Conservation (phyloP, 2,329 filamentous ascomycete species). For the Aspergillus unguis region DNA sequence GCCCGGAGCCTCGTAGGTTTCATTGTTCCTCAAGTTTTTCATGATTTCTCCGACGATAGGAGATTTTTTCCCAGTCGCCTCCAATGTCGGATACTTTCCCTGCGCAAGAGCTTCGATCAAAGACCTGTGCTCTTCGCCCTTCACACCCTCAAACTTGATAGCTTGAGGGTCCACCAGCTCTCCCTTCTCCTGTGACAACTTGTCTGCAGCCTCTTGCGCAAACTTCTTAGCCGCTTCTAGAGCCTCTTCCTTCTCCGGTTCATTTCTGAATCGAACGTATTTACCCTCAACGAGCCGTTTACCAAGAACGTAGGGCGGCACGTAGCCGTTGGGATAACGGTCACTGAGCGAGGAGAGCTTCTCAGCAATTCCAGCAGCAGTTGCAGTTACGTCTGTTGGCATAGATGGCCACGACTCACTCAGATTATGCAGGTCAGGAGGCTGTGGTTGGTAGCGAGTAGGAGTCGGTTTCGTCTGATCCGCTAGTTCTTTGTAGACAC, state of each 20-base stretch:
- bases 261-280: constrained; percentile 36
- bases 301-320: constrained; percentile 36
- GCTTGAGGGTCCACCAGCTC: constrained; percentile 35
- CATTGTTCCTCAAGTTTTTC: constrained; percentile 40
- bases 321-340: constrained; percentile 34
- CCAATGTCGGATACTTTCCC: constrained; percentile 32
- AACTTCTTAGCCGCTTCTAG: constrained; percentile 35
- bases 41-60: constrained; percentile 32
- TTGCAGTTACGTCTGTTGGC: constrained; percentile 29
- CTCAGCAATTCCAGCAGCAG: constrained; percentile 30
- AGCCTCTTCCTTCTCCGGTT: constrained; percentile 36
- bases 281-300: constrained; percentile 36
- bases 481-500: constrained; percentile 29
- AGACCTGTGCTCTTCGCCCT: constrained; percentile 23
- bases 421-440: constrained; percentile 31
- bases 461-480: constrained; percentile 30
- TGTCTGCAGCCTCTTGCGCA: constrained; percentile 31
- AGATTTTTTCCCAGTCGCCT: constrained; percentile 18
- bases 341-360: constrained; percentile 36
- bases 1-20: constrained; percentile 37
- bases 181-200: constrained; percentile 36
- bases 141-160: constrained; percentile 27
- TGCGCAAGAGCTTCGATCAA: constrained; percentile 32
- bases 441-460: constrained; percentile 34
- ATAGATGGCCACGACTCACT: constrained; percentile 41